phyloP scores from a whole-genome alignment of 768 basidiomycete genomes.

The Leccinellum luteum region DNA sequence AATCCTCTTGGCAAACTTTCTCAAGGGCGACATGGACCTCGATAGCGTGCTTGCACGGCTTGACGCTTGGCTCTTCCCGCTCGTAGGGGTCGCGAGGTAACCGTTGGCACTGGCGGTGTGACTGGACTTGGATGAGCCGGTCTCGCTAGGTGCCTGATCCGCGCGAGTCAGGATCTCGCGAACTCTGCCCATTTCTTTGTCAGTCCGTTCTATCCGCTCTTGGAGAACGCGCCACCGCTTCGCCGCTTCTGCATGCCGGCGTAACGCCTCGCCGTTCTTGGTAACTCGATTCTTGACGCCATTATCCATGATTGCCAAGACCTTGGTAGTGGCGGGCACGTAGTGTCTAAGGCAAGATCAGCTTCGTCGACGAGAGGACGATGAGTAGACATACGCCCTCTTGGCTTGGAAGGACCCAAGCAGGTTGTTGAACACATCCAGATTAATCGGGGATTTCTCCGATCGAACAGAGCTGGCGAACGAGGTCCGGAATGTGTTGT shows the following conservation, averaged over 20 bases:
- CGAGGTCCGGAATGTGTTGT: conserved; percentile 39
- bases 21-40: conserved; percentile 76
- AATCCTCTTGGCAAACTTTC: conserved; percentile 72
- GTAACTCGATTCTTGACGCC: conserved; percentile 91
- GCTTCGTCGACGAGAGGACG: conserved; percentile 4
- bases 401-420: conserved; percentile 81
- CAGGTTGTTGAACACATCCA: conserved; percentile 64
- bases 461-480: conserved; percentile 45
- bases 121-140: conserved; percentile 67
- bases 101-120: conserved; percentile 45
- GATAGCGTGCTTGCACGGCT: conserved; percentile 50
- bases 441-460: conserved; percentile 50
- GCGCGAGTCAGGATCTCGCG: conserved; percentile 53
- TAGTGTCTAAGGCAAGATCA: conserved; percentile 65
- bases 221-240: conserved; percentile 79
- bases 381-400: conserved; percentile 63
- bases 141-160: conserved; percentile 61
- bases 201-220: conserved; percentile 78
- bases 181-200: conserved; percentile 75
- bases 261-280: conserved; percentile 93
- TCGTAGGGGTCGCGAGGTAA: conserved; percentile 65
- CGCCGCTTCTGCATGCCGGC: conserved; percentile 86
- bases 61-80: conserved; percentile 39
- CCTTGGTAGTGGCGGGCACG: conserved; percentile 89
- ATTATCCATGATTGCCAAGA: conserved; percentile 90